phyloP scores from a whole-genome alignment of 78 protist genomes.

The Fonticula alba region DNA sequence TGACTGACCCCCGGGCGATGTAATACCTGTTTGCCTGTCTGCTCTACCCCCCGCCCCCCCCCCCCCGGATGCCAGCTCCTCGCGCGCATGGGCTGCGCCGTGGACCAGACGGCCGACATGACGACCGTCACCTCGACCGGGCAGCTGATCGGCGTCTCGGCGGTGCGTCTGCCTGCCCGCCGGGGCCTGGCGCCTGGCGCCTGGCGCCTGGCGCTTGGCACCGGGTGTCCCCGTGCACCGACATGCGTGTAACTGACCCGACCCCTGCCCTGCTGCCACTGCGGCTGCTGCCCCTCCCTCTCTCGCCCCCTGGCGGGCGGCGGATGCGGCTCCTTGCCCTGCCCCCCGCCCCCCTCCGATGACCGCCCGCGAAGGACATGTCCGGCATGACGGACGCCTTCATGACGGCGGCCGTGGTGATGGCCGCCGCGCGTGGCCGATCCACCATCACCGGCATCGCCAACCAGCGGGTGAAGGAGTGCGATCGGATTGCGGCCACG shows the following conservation, averaged over 20 bases:
- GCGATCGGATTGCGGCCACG: slow-evolving; percentile 48
- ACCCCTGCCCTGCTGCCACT: no score
- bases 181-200: no score
- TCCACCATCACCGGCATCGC: slow-evolving; percentile 44
- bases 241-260: no score
- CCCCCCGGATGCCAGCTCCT: slow-evolving; percentile 16
- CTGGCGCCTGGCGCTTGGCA: slow-evolving; percentile 9
- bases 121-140: no score
- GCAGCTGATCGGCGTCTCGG: no score
- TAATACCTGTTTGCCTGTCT: background rate
- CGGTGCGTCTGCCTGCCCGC: no score
- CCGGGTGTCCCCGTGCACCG: no score
- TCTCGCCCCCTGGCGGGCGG: no score
- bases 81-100: slow-evolving; percentile 46
- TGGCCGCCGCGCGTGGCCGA: slow-evolving; percentile 34
- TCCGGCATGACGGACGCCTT: slow-evolving; percentile 50
- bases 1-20: background rate
- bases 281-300: no score
- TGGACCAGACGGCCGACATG: slow-evolving; percentile 15
- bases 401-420: slow-evolving; percentile 53
- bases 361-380: slow-evolving; percentile 31
- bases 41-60: no score
- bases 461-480: slow-evolving; percentile 53
- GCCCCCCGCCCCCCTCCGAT: no score
- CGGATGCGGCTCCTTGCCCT: no score